Evolutionary conservation across 805 yeast species (phyloP), one percentile per base, ranked within the genome.

Genomic region (Kurtzmaniella fragi): DNA sequence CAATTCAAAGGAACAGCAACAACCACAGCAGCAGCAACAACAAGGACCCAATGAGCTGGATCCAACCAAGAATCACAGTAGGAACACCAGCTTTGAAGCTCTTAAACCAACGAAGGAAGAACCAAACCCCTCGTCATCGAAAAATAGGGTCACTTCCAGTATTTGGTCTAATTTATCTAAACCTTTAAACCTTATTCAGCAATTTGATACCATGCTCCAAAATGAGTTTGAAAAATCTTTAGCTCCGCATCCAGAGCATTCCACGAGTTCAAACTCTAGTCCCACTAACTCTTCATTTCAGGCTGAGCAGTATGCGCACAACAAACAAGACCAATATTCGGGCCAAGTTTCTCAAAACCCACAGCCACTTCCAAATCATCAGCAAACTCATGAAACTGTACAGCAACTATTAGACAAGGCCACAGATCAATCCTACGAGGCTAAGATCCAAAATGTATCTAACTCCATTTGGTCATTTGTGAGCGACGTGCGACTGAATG

Each of bases 121-220:
- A 16, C 5, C 33, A 13, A 17, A 31, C 17, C 13, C 33, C 8
- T 16, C 34, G 6, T 15, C 36, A 8, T n/a, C 36, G 16, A 17
- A 37, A 9, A 34, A 40, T 8, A 20, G 25, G 14, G 31, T 46
- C 4, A 48, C 46, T 27, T 49, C 59, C n/a, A 49, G 54, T 28
- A 28, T 64, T 17, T 63, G 68, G 69, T 44, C 48, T 15, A 62
- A 59, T 34, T 45, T 63, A 28, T 57, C 78, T 3, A 79, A 74
- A 48, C 84, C 88, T 1, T 62, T 82, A 32, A 74, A 69, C 34
- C 64, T 81, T 37, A 67, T 83, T 34, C 86, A 80, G 47, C 86
- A 80, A 44, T 73, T 83, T 50, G 91, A 83, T 54, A 77, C 74
- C 38, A 64, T 80, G 57, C 62, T 83, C 26, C 86, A 78, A 51